Base-by-base conservation (phyloP, 352 stramenopile species). In the Phytophthora litchii region DNA sequence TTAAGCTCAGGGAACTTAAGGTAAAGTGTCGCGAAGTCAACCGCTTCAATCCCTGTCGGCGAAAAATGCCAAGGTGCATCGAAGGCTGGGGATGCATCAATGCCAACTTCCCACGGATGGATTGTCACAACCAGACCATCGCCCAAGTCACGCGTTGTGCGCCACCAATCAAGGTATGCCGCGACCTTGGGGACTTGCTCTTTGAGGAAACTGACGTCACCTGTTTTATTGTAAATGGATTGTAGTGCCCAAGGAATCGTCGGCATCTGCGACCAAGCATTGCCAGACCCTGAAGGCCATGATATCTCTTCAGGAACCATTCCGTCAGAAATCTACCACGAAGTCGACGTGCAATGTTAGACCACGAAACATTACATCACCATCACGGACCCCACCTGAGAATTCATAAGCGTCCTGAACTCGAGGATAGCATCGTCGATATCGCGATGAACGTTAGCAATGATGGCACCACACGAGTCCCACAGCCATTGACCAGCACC, bases 281-380 rank as follows among this genome's bases (percentile, higher is more conserved):
- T 64, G 13, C 55, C 46, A 9, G 55, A 64, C 8, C 55, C 55
- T 17, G 34, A 32, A 8, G 55, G 55, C 55, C 55, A 64, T 19
- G 55, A 41, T 37, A 64, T 64, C 55, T 64, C 55, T 32, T 64
- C 55, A 3, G 55, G 55, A 31, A 64, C 55, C 55, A 64, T 64
- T 3, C 55, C 55, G n/a, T 54, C 40, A 3, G 55, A 56, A 2
- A 25, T 48, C 50, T 57, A 38, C n/a, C n/a, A n/a, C n/a, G n/a
- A n/a, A n/a, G n/a, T n/a, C n/a, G n/a, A n/a, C n/a, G n/a, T n/a
- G n/a, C n/a, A n/a, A n/a, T n/a, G n/a, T n/a, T n/a, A n/a, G n/a
- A n/a, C n/a, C n/a, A n/a, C n/a, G n/a, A n/a, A n/a, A n/a, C n/a
- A n/a, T n/a, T n/a, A n/a, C n/a, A n/a, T n/a, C n/a, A n/a, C n/a